Base-by-base conservation (phyloP, 2,329 filamentous ascomycete genomes). In the Ceratocystis destructans region DNA sequence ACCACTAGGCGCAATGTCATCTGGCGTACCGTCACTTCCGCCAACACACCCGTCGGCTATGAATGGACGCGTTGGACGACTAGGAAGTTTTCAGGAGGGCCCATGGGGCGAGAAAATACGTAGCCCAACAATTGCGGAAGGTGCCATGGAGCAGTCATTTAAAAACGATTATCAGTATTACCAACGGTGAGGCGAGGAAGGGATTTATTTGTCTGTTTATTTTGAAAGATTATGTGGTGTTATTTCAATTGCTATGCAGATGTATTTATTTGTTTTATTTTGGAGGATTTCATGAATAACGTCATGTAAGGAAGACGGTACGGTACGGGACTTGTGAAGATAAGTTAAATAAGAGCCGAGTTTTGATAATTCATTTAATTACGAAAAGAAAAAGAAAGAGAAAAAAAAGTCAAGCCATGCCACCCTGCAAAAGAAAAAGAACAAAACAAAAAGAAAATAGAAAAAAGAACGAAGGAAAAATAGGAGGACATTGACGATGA, bases 81-180 rank as follows among this genome's bases (percentile, higher is more conserved):
- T 48, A 5, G 61, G 61, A 7, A 63, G 61, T 25, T 46, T 63
- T 50, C 25, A 63, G 8, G 61, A 63, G 20, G n/a, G 20, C 41
- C 33, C 25, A 2, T 63, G 61, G 61, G 61, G 61, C 20, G 41
- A 31, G 46, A 48, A 17, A n/a, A 44, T 63, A 25, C 61, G 61
- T 6, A 63, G 61, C 15, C 46, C 62, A 12, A 17, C 62, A 8
- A 64, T 64, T 64, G 62, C 48, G 1, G 46, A 57, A 33, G 48
- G 44, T 6, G 61, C 61, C 5, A 46, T 50, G 61, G 61, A 63
- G 12, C 44, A 48, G 44, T 45, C 44, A n/a, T 63, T 63, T 59
- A 28, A n/a, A 41, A 41, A 28, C n/a, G 20, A 46, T 48, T 25
- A 46, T 15, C 20, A 8, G 37, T 63, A 63, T 33, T 63, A 65